A percentile compares a stretch with the other conserved stretches of the same genome.
Conservation (phyloP, 2,329 filamentous ascomycete species). For the Didymella keratinophila region DNA sequence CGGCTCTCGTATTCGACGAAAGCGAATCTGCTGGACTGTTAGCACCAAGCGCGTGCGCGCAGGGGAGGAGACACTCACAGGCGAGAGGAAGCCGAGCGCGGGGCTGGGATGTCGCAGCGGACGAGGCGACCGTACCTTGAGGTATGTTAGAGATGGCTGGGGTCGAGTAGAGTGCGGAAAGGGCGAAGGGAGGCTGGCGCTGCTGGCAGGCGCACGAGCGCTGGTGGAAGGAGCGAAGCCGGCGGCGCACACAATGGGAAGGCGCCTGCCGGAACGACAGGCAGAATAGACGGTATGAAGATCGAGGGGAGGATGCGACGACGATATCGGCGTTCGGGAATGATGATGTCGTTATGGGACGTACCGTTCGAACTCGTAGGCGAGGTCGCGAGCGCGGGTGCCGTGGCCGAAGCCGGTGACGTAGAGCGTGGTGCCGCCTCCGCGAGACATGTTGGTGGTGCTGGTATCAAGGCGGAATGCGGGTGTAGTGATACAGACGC, state of each 20-base stretch:
- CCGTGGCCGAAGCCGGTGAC: slow-evolving; percentile 99
- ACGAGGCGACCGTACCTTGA: slow-evolving; percentile 94
- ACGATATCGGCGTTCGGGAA: slow-evolving; percentile 44
- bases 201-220: slow-evolving; percentile 16
- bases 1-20: slow-evolving; percentile 99
- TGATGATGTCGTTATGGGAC: slow-evolving; percentile 66
- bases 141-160: slow-evolving; percentile 57
- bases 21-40: slow-evolving; percentile 74
- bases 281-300: slow-evolving; percentile 25
- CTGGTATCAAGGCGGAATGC: slow-evolving; percentile 12
- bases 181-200: slow-evolving; percentile 37
- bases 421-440: slow-evolving; percentile 91
- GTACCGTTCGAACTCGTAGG: slow-evolving; percentile 99
- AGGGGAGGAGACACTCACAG: slow-evolving; percentile 74
- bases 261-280: background rate
- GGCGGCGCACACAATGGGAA: background rate
- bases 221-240: slow-evolving; percentile 17
- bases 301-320: slow-evolving; percentile 49
- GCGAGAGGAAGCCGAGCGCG: slow-evolving; percentile 89
- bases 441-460: slow-evolving; percentile 77
- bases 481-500: slow-evolving; percentile 22
- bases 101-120: slow-evolving; percentile 97
- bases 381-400: slow-evolving; percentile 97
- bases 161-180: slow-evolving; percentile 26
- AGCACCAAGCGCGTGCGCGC: slow-evolving; percentile 19